Percentiles rank a stretch among this genome's conserved stretches.
Evolutionary conservation across 169 alveolate species (phyloP).

Genomic region (Eimeria acervulina): DNA sequence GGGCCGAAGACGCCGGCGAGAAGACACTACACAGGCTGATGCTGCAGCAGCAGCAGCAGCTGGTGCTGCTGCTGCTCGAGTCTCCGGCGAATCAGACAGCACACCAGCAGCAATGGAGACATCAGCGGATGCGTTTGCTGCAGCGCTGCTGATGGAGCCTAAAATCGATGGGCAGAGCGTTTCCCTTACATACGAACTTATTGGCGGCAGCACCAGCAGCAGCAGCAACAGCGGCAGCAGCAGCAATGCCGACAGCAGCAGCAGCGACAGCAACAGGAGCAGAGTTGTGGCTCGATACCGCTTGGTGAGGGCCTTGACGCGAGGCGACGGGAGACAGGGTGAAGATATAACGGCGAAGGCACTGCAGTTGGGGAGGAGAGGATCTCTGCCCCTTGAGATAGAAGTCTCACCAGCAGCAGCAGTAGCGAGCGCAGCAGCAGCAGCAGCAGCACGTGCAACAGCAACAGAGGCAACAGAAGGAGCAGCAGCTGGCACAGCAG

Average conservation of each 20-base stretch:
- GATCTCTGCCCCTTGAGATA: not conserved
- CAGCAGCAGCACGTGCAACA: not conserved
- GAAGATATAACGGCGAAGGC: constrained; percentile 32
- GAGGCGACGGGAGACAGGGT: constrained; percentile 51
- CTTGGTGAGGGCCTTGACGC: constrained; percentile 39
- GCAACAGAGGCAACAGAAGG: not conserved
- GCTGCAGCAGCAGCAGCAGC: constrained; percentile 15
- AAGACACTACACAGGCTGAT: not conserved
- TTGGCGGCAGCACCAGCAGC: constrained; percentile 12
- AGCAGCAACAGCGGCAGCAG: not conserved
- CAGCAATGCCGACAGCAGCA: not conserved
- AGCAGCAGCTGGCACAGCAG: not conserved
- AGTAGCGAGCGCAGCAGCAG: not conserved
- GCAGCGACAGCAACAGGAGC: not conserved
- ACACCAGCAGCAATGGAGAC: not conserved
- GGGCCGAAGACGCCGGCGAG: constrained; percentile 28
- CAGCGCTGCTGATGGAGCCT: constrained; percentile 57
- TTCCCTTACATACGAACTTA: not conserved
- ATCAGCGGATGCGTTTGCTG: constrained; percentile 21
- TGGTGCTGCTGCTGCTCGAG: not conserved
- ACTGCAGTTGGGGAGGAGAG: constrained; percentile 12
- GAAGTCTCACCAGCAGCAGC: not conserved
- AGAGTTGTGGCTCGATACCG: not conserved
- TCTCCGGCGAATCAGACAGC: not conserved
- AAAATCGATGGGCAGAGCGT: constrained; percentile 69